A percentile compares a stretch with the other conserved stretches of the same genome.
Conservation (phyloP, 306 rosid species). For the Pterocarpus santalinus region DNA sequence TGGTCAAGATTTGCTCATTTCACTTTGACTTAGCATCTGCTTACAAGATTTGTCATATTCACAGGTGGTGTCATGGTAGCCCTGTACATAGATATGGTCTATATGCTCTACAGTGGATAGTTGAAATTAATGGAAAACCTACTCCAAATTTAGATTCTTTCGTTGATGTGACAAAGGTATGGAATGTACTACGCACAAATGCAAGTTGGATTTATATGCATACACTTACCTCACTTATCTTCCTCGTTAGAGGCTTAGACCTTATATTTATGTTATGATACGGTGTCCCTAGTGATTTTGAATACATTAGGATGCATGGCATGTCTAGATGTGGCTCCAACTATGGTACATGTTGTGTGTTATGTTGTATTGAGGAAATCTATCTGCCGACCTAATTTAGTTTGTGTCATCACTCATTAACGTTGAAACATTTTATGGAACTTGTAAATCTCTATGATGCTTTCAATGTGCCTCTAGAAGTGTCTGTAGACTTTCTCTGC, state of each 20-base stretch:
- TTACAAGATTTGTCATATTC: conserved; percentile 45
- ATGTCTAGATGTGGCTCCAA: not conserved
- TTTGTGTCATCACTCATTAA: not conserved
- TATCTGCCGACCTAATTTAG: conserved; percentile 7
- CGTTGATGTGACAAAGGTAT: conserved; percentile 85
- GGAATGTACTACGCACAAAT: not conserved
- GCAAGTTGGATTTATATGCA: conserved; percentile 13
- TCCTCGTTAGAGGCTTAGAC: not conserved
- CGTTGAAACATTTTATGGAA: conserved; percentile 8
- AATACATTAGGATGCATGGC: conserved; percentile 18
- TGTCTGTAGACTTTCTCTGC: conserved; percentile 21
- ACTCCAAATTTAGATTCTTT: conserved; percentile 89
- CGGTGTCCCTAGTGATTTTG: conserved; percentile 10
- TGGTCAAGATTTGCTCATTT: too few species aligned
- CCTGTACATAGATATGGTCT: conserved; percentile 95
- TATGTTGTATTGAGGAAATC: conserved; percentile 7
- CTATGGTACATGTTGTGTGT: not conserved
- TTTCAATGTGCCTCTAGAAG: not conserved
- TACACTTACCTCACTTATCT: not conserved
- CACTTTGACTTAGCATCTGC: conserved; percentile 3
- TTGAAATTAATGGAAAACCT: conserved; percentile 89
- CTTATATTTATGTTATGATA: not conserved
- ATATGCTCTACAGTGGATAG: conserved; percentile 96
- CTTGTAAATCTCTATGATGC: conserved; percentile 5
- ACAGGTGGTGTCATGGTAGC: conserved; percentile 98